Evolutionary conservation across 2,329 filamentous ascomycete genomes (phyloP).

Genomic region (Plectosphaerella sp.): DNA sequence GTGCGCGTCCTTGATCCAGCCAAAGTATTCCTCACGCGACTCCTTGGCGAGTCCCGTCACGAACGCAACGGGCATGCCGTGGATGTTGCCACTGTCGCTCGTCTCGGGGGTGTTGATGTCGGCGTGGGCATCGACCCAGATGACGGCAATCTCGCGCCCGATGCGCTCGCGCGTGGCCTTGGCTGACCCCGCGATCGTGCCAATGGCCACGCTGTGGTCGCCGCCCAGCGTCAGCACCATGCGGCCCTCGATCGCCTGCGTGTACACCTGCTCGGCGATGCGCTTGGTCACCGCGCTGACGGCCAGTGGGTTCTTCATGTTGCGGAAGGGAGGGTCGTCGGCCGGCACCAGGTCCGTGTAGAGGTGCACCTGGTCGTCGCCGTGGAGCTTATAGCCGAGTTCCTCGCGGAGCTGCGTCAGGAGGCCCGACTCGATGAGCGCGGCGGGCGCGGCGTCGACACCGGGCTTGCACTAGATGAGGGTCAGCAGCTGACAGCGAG

Average conservation of each 20-base stretch:
- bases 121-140: conserved; percentile 97
- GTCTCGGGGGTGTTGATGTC: conserved; percentile 97
- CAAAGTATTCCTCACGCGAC: conserved; percentile 74
- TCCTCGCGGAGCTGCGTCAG: conserved; percentile 79
- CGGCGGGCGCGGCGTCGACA: conserved; percentile 85
- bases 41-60: conserved; percentile 79
- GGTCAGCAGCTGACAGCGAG: conserved; percentile 6
- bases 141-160: conserved; percentile 80
- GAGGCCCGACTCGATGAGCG: conserved; percentile 83
- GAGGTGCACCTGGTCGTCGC: conserved; percentile 76
- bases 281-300: conserved; percentile 80
- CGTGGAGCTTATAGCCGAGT: conserved; percentile 82
- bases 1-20: conserved; percentile 78
- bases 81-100: conserved; percentile 86
- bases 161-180: conserved; percentile 82
- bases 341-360: conserved; percentile 72
- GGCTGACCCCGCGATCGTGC: conserved; percentile 82
- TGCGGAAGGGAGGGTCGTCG: conserved; percentile 72
- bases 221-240: conserved; percentile 91
- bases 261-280: conserved; percentile 81
- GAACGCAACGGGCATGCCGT: conserved; percentile 97
- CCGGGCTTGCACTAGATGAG: conserved; percentile 72
- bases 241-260: conserved; percentile 75
- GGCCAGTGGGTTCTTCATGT: conserved; percentile 89
- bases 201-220: conserved; percentile 95